Percentiles rank a stretch among this genome's conserved stretches.
phyloP scores from a whole-genome alignment of 768 basidiomycete species.

The Macrolepiota albuminosa region DNA sequence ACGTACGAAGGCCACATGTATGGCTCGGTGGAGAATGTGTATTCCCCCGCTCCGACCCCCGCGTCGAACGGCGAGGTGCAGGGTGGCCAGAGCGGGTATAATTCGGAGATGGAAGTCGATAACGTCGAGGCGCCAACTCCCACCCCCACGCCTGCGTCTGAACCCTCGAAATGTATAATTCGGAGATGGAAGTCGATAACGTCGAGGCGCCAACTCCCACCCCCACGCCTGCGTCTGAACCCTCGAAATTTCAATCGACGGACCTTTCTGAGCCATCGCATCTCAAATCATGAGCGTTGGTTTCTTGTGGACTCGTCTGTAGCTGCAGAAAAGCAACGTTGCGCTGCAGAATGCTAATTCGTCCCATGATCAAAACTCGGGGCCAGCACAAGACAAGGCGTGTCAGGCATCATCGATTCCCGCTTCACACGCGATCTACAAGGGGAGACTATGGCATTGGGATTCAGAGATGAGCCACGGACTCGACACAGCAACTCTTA shows the following conservation, averaged over 20 bases:
- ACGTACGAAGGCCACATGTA: slow-evolving; percentile 27
- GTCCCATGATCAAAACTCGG: no score
- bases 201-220: slow-evolving; percentile 1
- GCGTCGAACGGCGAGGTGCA: slow-evolving; percentile 45
- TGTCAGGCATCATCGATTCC: no score
- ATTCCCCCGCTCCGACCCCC: slow-evolving; percentile 49
- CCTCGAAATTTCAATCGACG: neutral
- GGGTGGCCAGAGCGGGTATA: slow-evolving; percentile 52
- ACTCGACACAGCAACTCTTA: no score
- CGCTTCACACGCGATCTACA: no score
- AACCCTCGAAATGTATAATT: slow-evolving; percentile 33
- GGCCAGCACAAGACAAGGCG: no score
- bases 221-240: neutral
- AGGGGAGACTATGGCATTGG: no score
- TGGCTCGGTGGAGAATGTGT: slow-evolving; percentile 22
- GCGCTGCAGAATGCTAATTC: neutral
- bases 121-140: slow-evolving; percentile 5
- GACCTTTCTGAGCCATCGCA: neutral
- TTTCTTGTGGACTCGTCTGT: neutral
- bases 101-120: slow-evolving; percentile 39
- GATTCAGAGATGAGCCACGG: no score
- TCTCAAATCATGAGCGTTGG: neutral
- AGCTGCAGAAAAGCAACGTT: neutral
- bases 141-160: neutral
- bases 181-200: slow-evolving; percentile 34